A percentile compares a stretch with the other conserved stretches of the same genome.
Conservation (phyloP, 2,329 filamentous ascomycete genomes). For the Pseudogymnoascus verrucosus region DNA sequence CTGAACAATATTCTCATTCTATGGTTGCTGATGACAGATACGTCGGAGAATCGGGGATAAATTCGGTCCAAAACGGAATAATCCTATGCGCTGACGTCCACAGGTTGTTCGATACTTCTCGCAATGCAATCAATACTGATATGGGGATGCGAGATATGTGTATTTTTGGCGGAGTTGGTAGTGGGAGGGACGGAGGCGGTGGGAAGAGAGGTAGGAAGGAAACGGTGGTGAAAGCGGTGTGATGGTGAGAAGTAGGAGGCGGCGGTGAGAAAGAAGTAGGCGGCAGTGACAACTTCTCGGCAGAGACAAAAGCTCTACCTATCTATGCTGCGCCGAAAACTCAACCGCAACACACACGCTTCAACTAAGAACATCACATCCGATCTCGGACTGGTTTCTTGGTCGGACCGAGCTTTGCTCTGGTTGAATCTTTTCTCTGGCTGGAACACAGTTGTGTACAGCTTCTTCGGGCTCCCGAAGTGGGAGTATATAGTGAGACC, state of each 20-base stretch:
- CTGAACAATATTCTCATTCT: too few species aligned
- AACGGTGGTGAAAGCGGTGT: background rate
- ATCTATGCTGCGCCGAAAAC: too few species aligned
- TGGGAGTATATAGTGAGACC: too few species aligned
- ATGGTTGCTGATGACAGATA: background rate
- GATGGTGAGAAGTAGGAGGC: background rate
- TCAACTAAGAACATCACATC: too few species aligned
- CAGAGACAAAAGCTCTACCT: too few species aligned
- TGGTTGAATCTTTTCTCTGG: too few species aligned
- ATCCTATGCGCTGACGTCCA: background rate
- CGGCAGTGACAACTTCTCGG: too few species aligned
- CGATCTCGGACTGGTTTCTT: too few species aligned
- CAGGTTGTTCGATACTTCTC: background rate
- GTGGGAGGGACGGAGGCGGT: background rate
- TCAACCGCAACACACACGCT: too few species aligned
- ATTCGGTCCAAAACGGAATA: background rate
- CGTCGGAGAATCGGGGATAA: background rate
- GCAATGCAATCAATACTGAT: background rate
- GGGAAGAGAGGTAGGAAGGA: background rate
- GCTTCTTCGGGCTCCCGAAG: too few species aligned
- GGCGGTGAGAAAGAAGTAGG: background rate
- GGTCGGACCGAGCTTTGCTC: too few species aligned
- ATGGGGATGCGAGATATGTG: background rate
- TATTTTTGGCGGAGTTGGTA: background rate
- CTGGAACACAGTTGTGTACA: too few species aligned